Evolutionary conservation across 1,284 basidiomycete species (phyloP), one percentile per base, ranked within the genome.

Genomic region (Leccinum insigne): DNA sequence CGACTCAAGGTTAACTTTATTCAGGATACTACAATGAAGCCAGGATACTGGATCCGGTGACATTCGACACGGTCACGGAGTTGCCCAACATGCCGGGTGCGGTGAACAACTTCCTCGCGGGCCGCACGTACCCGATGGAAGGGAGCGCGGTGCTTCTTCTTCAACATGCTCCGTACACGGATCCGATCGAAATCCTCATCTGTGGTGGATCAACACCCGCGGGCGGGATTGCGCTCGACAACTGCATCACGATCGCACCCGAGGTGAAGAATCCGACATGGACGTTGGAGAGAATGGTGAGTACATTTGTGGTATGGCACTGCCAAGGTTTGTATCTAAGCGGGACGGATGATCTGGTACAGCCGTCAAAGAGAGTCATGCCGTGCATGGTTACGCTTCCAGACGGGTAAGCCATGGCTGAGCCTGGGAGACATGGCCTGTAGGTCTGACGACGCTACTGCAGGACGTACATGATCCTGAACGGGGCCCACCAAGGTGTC

Each of bases 321-420:
- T 44, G 14, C 10, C 2, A 44, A 35, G 2, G 18, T 6, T 1
- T 21, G 58, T 58, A 6, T 2, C 59, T 64, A 16, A 63, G 7
- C 7, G 7, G 38, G 42, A 63, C 40, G 23, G 49, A 60, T 6
- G 32, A 63, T 54, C 14, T 47, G 58, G 52, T 67, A 1, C 67
- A 92, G 90, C 91, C 91, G 3, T 90, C 89, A 0, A 83, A 84
- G 70, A 86, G 91, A 67, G 91, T 93, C 23, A 88, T 93, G 86
- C 79, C 88, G 2, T 90, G 87, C 77, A 89, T 92, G 79, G 87
- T 83, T 62, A 82, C 86, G 1, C 81, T 93, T 16, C 90, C 91
- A 0, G 91, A 78, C 21, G 76, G 75, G 73, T 73, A 63, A 71
- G 68, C 11, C 10, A 42, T 7, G 5, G 1, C 29, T 21, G 8